These are phyloP conservation scores for Ophiocordyceps australis DNA, from an alignment of 2,329 filamentous ascomycete species.

Conservation along the genomic window DNA sequence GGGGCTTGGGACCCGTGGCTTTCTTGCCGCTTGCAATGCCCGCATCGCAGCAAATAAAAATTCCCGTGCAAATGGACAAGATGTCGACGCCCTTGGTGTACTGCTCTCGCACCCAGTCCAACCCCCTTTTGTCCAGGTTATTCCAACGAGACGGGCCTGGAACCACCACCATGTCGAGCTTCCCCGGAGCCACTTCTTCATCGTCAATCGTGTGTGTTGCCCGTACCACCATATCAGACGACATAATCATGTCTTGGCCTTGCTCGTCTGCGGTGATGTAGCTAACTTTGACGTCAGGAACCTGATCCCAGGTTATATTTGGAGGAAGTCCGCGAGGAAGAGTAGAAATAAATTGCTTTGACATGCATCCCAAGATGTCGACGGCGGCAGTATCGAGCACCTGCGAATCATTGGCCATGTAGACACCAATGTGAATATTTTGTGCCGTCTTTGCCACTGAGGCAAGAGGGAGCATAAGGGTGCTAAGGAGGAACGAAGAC, in stretches of 20 bases:
- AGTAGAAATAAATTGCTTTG: constrained; percentile 21
- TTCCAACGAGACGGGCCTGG: constrained; percentile 26
- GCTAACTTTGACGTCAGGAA: constrained; percentile 21
- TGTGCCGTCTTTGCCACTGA: constrained; percentile 3
- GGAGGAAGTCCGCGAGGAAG: constrained; percentile 12
- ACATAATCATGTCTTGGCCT: constrained; percentile 19
- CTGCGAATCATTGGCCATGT: constrained; percentile 25
- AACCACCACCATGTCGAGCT: constrained; percentile 29
- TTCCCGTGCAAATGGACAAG: constrained; percentile 31
- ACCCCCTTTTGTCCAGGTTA: constrained; percentile 12
- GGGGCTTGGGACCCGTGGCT: constrained; percentile 25
- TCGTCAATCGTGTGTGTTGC: constrained; percentile 25
- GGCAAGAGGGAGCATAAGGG: too few relatives aligned
- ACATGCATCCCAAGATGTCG: constrained; percentile 28
- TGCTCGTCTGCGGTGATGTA: constrained; percentile 24
- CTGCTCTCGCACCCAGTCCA: constrained; percentile 25
- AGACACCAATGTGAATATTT: constrained; percentile 27
- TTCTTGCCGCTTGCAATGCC: constrained; percentile 25
- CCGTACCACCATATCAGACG: constrained; percentile 17
- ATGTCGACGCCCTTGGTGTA: constrained; percentile 22
- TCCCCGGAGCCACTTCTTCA: constrained; percentile 26
- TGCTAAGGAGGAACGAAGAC: too few relatives aligned
- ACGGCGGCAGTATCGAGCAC: constrained; percentile 30
- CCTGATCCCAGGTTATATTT: constrained; percentile 17
- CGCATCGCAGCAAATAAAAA: constrained; percentile 26